phyloP scores from a whole-genome alignment of 441 rosid species.

The Croton setiger region DNA sequence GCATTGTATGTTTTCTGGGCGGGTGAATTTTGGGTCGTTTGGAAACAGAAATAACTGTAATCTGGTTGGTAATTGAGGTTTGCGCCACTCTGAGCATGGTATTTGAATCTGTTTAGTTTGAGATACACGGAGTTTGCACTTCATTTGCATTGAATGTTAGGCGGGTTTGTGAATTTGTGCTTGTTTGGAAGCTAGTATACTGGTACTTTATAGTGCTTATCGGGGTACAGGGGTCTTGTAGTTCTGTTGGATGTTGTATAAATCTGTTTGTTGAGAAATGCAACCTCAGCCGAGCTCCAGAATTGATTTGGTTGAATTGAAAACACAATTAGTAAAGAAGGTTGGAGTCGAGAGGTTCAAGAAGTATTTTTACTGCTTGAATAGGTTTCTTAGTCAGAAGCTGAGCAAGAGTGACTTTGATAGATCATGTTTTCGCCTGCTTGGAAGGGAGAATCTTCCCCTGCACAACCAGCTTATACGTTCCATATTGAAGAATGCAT shows the following conservation, averaged over 20 bases:
- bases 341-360: conserved; percentile 75
- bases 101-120: conserved; percentile 16
- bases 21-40: conserved; percentile 42
- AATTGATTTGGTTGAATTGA: conserved; percentile 75
- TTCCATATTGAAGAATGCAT: conserved; percentile 72
- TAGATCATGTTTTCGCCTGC: conserved; percentile 58
- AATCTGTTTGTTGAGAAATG: conserved; percentile 57
- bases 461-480: conserved; percentile 79
- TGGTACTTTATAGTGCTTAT: conserved; percentile 23
- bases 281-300: conserved; percentile 73
- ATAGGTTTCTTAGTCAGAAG: conserved; percentile 71
- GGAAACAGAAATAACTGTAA: conserved; percentile 41
- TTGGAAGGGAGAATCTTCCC: conserved; percentile 85
- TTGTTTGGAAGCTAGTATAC: conserved; percentile 31
- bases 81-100: conserved; percentile 22
- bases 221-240: conserved; percentile 18
- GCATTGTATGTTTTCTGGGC: conserved; percentile 47
- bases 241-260: conserved; percentile 48
- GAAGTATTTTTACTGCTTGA: conserved; percentile 67
- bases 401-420: conserved; percentile 77
- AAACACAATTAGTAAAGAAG: conserved; percentile 65
- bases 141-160: conserved; percentile 40
- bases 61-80: conserved; percentile 14
- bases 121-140: conserved; percentile 27
- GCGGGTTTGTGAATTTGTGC: conserved; percentile 34